Conservation (phyloP, 2,329 filamentous ascomycete species). For the Colletotrichum sublineola region DNA sequence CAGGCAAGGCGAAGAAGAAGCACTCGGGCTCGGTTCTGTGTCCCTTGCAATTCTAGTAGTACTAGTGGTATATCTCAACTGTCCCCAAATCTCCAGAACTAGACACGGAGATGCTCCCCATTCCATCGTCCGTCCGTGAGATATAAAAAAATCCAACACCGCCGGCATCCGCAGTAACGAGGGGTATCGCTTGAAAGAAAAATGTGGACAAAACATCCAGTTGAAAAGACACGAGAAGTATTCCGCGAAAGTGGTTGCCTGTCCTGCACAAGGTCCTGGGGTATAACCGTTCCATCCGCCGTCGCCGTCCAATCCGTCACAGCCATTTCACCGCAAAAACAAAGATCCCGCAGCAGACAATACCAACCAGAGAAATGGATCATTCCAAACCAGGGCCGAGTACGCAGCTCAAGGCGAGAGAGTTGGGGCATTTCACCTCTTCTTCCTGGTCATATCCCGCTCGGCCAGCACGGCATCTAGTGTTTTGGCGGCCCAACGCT, state of each 20-base stretch:
- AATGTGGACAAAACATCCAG: background rate
- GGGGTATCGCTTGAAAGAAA: slow-evolving; percentile 37
- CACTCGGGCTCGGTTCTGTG: background rate
- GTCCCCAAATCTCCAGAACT: background rate
- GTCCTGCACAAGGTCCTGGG: slow-evolving; percentile 2
- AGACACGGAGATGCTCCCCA: background rate
- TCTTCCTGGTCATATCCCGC: slow-evolving; percentile 62
- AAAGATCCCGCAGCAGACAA: background rate
- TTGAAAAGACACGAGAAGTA: slow-evolving; percentile 12
- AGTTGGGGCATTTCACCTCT: slow-evolving; percentile 52
- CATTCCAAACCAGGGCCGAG: background rate
- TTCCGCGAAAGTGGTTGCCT: background rate
- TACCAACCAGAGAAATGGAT: no score
- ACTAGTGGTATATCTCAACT: background rate
- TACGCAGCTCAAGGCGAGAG: background rate
- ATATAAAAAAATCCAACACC: background rate
- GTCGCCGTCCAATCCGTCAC: background rate
- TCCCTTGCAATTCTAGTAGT: slow-evolving; percentile 4
- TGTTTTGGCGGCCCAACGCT: slow-evolving; percentile 68
- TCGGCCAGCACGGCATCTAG: slow-evolving; percentile 65
- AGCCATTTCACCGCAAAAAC: background rate
- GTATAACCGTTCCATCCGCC: slow-evolving; percentile 14
- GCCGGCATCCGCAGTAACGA: slow-evolving; percentile 16
- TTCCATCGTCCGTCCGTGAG: background rate
- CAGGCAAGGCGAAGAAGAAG: background rate